These are phyloP conservation scores for Lachnellula occidentalis DNA, from an alignment of 2,329 filamentous ascomycete species.

Conservation along the genomic window DNA sequence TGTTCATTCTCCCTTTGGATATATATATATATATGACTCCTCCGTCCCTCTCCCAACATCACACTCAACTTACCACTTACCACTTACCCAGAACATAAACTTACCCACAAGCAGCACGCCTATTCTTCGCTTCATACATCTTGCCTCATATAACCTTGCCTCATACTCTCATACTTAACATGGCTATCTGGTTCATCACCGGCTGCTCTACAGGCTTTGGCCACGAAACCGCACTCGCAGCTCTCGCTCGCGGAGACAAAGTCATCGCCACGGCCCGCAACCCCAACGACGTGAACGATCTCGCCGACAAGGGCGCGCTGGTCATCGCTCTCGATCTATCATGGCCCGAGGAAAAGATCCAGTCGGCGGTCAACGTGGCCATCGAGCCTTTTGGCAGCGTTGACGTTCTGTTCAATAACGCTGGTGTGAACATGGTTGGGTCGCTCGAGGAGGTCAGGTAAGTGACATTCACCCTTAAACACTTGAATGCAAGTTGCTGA, in stretches of 20 bases:
- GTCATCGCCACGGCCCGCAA: conserved; percentile 11
- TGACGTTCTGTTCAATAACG: conserved; percentile 38
- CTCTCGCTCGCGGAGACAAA: conserved; percentile 14
- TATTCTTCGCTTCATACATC: not conserved
- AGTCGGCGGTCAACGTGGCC: not conserved
- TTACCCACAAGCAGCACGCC: too few relatives aligned
- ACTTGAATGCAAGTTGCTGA: not conserved
- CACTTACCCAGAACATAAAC: too few relatives aligned
- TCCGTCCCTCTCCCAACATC: too few relatives aligned
- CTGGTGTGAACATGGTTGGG: conserved; percentile 31
- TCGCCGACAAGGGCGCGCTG: not conserved
- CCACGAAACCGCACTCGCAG: conserved; percentile 6
- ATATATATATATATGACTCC: too few relatives aligned
- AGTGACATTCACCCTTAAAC: not conserved
- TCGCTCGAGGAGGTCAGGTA: not conserved
- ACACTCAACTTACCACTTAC: too few relatives aligned
- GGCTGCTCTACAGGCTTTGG: conserved; percentile 15
- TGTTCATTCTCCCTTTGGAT: too few relatives aligned
- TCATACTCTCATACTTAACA: not conserved
- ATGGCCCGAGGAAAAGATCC: not conserved
- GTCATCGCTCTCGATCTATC: not conserved
- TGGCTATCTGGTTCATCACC: conserved; percentile 15
- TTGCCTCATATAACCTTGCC: too few relatives aligned
- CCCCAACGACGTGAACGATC: not conserved
- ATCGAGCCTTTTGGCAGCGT: not conserved